Conservation (phyloP, 495 filamentous ascomycete genomes). For the Tuber aestivum region DNA sequence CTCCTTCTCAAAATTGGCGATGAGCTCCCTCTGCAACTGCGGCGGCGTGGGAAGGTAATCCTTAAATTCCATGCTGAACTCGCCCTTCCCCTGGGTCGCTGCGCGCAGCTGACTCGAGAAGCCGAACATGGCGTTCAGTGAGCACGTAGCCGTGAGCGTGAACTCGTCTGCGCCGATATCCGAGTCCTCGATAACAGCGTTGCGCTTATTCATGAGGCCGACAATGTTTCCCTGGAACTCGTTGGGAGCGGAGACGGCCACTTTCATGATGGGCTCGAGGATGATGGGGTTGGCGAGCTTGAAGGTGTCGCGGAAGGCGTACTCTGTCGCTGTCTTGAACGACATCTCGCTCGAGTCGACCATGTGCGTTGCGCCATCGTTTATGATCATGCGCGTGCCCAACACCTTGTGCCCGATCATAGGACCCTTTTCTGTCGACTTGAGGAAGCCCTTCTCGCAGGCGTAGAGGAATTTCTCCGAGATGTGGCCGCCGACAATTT, state of each 20-base stretch:
- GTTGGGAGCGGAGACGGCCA: conserved; percentile 84
- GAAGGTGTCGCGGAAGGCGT: conserved; percentile 97
- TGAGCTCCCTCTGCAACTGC: conserved; percentile 90
- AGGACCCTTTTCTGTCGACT: conserved; percentile 79
- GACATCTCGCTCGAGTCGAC: conserved; percentile 97
- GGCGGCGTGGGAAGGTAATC: conserved; percentile 83
- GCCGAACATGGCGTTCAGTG: conserved; percentile 94
- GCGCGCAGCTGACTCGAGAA: conserved; percentile 85
- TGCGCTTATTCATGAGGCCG: conserved; percentile 91
- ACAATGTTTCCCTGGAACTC: conserved; percentile 98
- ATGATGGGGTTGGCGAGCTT: conserved; percentile 66
- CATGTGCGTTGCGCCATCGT: conserved; percentile 95
- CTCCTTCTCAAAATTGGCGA: conserved; percentile 82
- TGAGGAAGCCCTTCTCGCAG: conserved; percentile 91
- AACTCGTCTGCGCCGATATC: conserved; percentile 95
- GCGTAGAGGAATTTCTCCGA: conserved; percentile 93
- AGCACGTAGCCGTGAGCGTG: conserved; percentile 87
- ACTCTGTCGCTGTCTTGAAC: conserved; percentile 94
- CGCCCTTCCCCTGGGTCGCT: conserved; percentile 95
- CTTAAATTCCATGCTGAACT: conserved; percentile 98
- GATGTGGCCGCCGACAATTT: conserved; percentile 83
- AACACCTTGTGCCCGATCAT: conserved; percentile 91
- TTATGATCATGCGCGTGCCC: conserved; percentile 82
- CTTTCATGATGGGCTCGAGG: conserved; percentile 97
- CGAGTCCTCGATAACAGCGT: conserved; percentile 89